A percentile compares a stretch with the other conserved stretches of the same genome.
Evolutionary conservation across 768 basidiomycete genomes (phyloP).

Genomic region (Suillus placidus): DNA sequence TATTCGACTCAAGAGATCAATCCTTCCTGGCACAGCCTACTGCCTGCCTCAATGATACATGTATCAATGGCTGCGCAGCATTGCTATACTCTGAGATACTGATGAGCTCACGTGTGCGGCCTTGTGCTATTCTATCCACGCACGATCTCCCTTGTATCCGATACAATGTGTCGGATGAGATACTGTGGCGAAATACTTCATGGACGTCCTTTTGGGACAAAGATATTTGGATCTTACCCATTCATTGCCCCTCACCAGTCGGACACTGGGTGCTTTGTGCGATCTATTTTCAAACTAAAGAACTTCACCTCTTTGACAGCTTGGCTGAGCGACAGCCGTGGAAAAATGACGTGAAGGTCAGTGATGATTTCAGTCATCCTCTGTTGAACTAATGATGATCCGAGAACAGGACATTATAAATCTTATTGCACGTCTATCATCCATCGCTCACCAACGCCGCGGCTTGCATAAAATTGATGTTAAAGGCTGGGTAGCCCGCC

Average conservation of each 20-base stretch:
- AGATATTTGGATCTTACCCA: constrained; percentile 38
- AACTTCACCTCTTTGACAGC: constrained; percentile 13
- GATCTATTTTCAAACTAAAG: constrained; percentile 1
- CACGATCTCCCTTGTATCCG: too few species aligned
- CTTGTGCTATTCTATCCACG: too few species aligned
- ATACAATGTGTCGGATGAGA: constrained; percentile 3
- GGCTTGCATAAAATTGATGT: not conserved
- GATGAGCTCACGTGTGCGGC: too few species aligned
- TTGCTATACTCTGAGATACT: constrained; percentile 15
- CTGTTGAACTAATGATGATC: too few species aligned
- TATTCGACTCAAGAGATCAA: constrained; percentile 11
- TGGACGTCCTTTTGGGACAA: constrained; percentile 32
- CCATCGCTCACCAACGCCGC: not conserved
- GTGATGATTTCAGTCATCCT: too few species aligned
- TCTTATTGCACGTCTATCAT: too few species aligned
- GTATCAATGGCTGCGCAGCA: constrained; percentile 12
- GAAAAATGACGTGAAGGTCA: constrained; percentile 1
- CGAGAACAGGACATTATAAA: too few species aligned
- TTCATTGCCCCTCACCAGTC: constrained; percentile 25
- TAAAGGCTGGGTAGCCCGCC: constrained; percentile 2
- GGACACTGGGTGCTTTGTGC: constrained; percentile 39
- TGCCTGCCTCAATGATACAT: constrained; percentile 7
- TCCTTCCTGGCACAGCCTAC: constrained; percentile 5
- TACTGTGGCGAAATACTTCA: constrained; percentile 25
- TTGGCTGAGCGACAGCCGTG: constrained; percentile 2